Base-by-base conservation (phyloP, 2,329 filamentous ascomycete species). In the Hymenoscyphus salicellus region DNA sequence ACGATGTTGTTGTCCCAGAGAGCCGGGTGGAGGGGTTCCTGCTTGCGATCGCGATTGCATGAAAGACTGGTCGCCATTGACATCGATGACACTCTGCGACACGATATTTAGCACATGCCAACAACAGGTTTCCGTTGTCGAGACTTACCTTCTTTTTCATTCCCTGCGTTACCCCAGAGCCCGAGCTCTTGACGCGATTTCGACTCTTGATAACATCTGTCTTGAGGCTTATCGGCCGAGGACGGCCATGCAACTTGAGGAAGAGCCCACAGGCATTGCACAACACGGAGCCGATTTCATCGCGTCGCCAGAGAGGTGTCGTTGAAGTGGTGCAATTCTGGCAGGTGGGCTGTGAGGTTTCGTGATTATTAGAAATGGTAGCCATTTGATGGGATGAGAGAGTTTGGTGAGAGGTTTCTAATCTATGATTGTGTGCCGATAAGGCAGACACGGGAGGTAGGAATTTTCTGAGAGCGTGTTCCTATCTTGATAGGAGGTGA, bases 131-230 rank as follows among this genome's bases (percentile, higher is more conserved):
- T 1, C 2, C 23, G 16, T 43, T 10, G 14, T n/a, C 63, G 20
- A 23, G 52, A 46, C 79, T 74, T 80, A 92, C 92, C 88, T 96
- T 96, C 79, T 93, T 88, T 78, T 89, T 93, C 74, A 92, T 90
- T 57, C 89, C 87, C 68, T 91, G 85, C 2, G 82, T 91, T 8
- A 28, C 52, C 1, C 52, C 60, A 6, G 90, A 86, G 62, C 86
- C 85, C 78, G 87, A 86, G 32, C 93, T 95, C 83, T 98, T 98
- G 72, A 98, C 94, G 70, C 95, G 89, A 80, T 99, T 99, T 74
- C 95, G 92, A 82, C 93, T 97, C 83, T 99, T 99, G 82, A 99
- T 99, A 71, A 98, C 94, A 82, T 99, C 95, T 58, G 95, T 98
- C 84, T 99, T 99, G 73, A 99, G 85, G 72, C 92, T 96, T 77